Conservation (phyloP, 177 flowering plant genomes). For the Vitis hybrid region DNA sequence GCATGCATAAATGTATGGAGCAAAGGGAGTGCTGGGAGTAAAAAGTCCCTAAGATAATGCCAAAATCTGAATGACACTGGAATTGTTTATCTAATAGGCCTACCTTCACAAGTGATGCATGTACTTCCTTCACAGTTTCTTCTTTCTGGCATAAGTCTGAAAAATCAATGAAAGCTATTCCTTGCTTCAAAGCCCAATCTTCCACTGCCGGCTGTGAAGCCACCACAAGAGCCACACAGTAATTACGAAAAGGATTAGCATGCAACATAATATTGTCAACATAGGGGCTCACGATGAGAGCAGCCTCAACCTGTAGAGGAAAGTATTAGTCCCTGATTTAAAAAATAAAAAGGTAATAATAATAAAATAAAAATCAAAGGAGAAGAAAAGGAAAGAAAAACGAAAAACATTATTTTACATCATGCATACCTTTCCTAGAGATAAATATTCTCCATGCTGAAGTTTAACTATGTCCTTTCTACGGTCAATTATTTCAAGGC, state of each 20-base stretch:
- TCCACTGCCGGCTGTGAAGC: constrained; percentile 62
- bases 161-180: constrained; percentile 49
- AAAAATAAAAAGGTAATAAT: not conserved
- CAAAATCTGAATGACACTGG: too few species aligned
- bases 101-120: constrained; percentile 79
- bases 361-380: not conserved
- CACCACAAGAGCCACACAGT: constrained; percentile 93
- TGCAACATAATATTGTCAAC: constrained; percentile 91
- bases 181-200: constrained; percentile 72
- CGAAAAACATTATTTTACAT: not conserved
- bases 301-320: constrained; percentile 81
- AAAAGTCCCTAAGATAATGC: too few species aligned
- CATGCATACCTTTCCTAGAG: constrained; percentile 81
- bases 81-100: not conserved
- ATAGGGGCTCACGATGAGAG: constrained; percentile 66
- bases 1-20: too few species aligned
- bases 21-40: too few species aligned
- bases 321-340: constrained; percentile 13
- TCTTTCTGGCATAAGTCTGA: constrained; percentile 68
- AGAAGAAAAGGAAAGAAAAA: too few species aligned
- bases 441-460: constrained; percentile 98
- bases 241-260: constrained; percentile 87
- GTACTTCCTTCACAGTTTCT: constrained; percentile 77
- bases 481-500: constrained; percentile 96
- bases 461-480: constrained; percentile 97